Conservation (phyloP, 768 basidiomycete genomes). For the Termitomyces sp. region DNA sequence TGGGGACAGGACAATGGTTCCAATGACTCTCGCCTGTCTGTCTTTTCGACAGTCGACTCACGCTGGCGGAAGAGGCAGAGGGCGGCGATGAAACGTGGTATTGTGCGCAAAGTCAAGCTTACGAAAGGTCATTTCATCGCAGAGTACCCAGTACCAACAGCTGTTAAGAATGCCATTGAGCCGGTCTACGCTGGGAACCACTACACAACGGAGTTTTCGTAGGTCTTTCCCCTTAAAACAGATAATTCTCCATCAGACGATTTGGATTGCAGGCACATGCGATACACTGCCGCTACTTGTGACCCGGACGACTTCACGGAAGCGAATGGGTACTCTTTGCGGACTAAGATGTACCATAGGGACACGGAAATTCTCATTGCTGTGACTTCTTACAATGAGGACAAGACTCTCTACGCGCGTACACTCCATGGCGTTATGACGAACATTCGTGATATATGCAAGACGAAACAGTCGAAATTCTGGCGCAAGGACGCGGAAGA, state of each 20-base stretch:
- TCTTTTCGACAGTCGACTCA: constrained; percentile 46
- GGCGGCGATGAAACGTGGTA: constrained; percentile 84
- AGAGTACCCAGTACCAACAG: constrained; percentile 83
- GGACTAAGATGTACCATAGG: constrained; percentile 82
- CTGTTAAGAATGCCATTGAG: constrained; percentile 80
- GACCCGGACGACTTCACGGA: constrained; percentile 87
- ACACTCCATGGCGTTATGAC: constrained; percentile 96
- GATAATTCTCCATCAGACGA: neutral
- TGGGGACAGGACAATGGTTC: constrained; percentile 12
- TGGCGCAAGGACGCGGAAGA: constrained; percentile 82
- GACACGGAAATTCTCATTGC: constrained; percentile 93
- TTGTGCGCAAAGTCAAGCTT: constrained; percentile 87
- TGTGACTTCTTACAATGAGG: constrained; percentile 90
- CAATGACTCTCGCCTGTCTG: constrained; percentile 39
- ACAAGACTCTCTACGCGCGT: constrained; percentile 82
- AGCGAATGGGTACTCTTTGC: constrained; percentile 78
- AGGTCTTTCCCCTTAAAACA: constrained; percentile 23
- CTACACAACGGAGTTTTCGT: constrained; percentile 91
- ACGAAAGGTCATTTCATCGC: constrained; percentile 90
- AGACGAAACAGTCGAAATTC: constrained; percentile 89
- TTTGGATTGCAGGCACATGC: constrained; percentile 61
- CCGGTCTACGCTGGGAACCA: constrained; percentile 59
- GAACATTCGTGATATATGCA: constrained; percentile 96
- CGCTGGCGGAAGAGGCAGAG: constrained; percentile 75
- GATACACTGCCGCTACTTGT: constrained; percentile 87